Base-by-base conservation (phyloP, 768 basidiomycete species). In the Russula sp. region DNA sequence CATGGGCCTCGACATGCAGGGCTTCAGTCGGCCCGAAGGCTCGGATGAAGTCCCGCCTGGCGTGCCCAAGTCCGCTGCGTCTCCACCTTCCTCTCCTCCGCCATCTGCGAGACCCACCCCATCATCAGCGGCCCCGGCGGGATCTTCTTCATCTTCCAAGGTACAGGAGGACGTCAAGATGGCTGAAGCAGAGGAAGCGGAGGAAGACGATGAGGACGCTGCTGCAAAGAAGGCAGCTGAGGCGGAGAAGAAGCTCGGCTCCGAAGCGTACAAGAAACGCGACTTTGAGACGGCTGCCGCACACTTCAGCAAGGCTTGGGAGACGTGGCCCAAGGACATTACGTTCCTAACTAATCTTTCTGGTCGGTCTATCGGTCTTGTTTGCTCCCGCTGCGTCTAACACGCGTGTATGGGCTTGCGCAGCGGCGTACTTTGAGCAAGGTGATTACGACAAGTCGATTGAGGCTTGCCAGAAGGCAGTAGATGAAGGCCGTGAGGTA, bases 371-470 rank as follows among this genome's bases (percentile, higher is more conserved):
- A 11, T 10, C 13, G 22, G 22, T 49, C 36, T 32, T 35, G 9
- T 8, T 51, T 18, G 59, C 36, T 7, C 39, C 32, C 11, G 43
- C 56, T 25, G 41, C 42, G 51, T 16, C 52, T 59, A 10, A 67
- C 49, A 54, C 42, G 43, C n/a, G 32, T 51, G 29, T 14, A 5
- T 56, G 25, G 48, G 5, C n/a, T 18, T 29, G 53, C 29, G 52
- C 70, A 88, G 97, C 97, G 59, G 93, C 85, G 8, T 90, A 95
- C 75, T 94, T 93, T 69, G 97, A 99, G 76, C 81, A 96, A 73
- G 92, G 87, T 10, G 86, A 98, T 39, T 98, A 87, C 69, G 88
- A 93, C 75, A 87, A 90, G 72, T 83, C 85, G 59, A 95, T 99
- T 69, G 88, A 94, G 72, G 84, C 85, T 0, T 95, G 93, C 72